Conservation (phyloP, 495 filamentous ascomycete species). For the Xylaria venustula region DNA sequence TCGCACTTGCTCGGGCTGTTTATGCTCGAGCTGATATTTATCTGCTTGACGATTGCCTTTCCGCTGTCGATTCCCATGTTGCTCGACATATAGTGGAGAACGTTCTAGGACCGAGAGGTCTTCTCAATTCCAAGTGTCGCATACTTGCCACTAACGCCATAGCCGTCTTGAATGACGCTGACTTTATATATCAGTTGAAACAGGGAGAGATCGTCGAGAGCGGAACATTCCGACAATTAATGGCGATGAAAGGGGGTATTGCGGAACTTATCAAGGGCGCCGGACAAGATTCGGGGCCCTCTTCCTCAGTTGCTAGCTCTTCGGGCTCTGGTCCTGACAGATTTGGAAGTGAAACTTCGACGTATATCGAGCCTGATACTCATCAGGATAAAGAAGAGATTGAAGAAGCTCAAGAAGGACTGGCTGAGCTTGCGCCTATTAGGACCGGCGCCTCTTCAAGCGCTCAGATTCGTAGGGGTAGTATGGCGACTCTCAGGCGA, state of each 20-base stretch:
- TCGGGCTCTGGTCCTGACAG: conserved; percentile 27
- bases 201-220: conserved; percentile 82
- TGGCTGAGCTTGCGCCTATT: conserved; percentile 72
- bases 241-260: conserved; percentile 92
- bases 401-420: conserved; percentile 69
- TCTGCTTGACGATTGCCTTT: conserved; percentile 88
- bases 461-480: conserved; percentile 55
- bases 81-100: conserved; percentile 91
- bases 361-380: conserved; percentile 54
- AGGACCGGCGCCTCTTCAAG: conserved; percentile 45
- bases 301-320: conserved; percentile 33
- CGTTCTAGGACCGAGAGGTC: conserved; percentile 81
- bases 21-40: conserved; percentile 98
- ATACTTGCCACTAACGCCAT: conserved; percentile 97
- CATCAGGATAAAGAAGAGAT: conserved; percentile 55
- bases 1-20: conserved; percentile 93
- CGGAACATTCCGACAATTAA: conserved; percentile 83
- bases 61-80: conserved; percentile 97
- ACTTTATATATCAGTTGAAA: conserved; percentile 79
- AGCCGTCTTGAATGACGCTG: conserved; percentile 77
- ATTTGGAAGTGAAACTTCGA: conserved; percentile 57
- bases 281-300: conserved; percentile 46
- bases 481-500: conserved; percentile 75
- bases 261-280: conserved; percentile 79
- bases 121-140: conserved; percentile 83